Conservation (phyloP, 208 protist species). For the Trypanosoma theileri region DNA sequence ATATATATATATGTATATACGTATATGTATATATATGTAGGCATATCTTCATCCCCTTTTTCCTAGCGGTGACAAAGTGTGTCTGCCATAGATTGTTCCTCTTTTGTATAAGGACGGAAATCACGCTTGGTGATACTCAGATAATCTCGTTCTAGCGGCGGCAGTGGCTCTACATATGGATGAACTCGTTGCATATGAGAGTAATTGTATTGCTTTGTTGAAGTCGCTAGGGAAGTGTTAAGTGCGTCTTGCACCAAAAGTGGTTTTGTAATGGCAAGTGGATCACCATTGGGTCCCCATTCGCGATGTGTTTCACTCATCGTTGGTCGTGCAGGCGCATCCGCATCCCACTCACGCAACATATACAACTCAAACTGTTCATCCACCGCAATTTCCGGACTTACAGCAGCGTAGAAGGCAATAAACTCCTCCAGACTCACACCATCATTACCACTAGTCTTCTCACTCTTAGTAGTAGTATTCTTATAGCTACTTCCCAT, state of each 20-base stretch:
- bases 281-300: conserved; percentile 75
- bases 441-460: conserved; percentile 7
- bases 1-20: no score
- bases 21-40: neutral
- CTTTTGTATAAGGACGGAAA: conserved; percentile 34
- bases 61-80: conserved; percentile 19
- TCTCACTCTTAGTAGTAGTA: neutral
- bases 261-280: conserved; percentile 48
- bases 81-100: conserved; percentile 16
- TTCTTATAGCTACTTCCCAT: no score
- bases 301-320: conserved; percentile 67
- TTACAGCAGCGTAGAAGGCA: conserved; percentile 78
- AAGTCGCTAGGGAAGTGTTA: conserved; percentile 47
- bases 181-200: conserved; percentile 75
- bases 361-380: conserved; percentile 72
- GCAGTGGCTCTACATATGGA: conserved; percentile 62
- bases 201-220: conserved; percentile 73
- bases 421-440: conserved; percentile 63
- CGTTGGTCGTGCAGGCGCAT: conserved; percentile 46
- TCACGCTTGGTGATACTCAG: conserved; percentile 53
- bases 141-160: conserved; percentile 57
- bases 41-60: neutral
- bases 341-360: conserved; percentile 72
- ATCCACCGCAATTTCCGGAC: conserved; percentile 45
- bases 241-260: conserved; percentile 70